These are phyloP conservation scores for Aspergillus chevalieri DNA, from an alignment of 2,329 filamentous ascomycete species.

Conservation along the genomic window DNA sequence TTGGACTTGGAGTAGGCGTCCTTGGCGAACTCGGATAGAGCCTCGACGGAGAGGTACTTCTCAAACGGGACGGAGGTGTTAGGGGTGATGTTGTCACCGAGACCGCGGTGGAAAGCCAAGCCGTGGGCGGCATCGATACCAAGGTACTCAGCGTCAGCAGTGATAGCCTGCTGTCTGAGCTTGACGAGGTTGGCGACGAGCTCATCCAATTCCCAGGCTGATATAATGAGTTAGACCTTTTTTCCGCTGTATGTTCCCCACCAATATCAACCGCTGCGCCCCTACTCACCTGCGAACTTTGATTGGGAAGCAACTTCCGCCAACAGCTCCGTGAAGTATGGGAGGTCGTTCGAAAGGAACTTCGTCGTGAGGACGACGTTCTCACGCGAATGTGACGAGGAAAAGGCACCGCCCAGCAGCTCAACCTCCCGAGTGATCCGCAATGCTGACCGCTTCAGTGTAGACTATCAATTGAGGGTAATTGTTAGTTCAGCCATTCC, in stretches of 20 bases:
- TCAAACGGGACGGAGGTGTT: conserved; percentile 64
- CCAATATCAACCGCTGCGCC: conserved; percentile 1
- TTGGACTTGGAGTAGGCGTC: conserved; percentile 83
- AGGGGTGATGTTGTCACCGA: conserved; percentile 72
- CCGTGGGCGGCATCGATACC: conserved; percentile 82
- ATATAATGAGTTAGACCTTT: conserved; percentile 3
- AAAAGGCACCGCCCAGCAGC: conserved; percentile 86
- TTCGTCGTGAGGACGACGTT: conserved; percentile 86
- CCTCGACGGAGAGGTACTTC: conserved; percentile 73
- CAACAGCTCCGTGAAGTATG: conserved; percentile 94
- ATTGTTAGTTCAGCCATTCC: conserved; percentile 6
- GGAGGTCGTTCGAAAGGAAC: conserved; percentile 91
- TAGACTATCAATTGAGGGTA: conserved; percentile 56
- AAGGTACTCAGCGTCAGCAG: conserved; percentile 57
- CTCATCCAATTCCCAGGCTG: conserved; percentile 78
- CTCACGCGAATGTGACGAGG: conserved; percentile 84
- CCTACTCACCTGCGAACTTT: conserved; percentile 63
- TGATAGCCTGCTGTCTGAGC: conserved; percentile 67
- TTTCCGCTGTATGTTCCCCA: background rate
- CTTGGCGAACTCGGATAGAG: conserved; percentile 68
- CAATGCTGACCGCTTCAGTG: conserved; percentile 77
- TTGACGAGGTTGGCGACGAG: conserved; percentile 73
- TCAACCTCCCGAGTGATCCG: conserved; percentile 93
- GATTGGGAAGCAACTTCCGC: conserved; percentile 85
- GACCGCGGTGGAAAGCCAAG: conserved; percentile 86